Evolutionary conservation across 768 basidiomycete species (phyloP).

Genomic region (Psilocybe subaeruginosa): DNA sequence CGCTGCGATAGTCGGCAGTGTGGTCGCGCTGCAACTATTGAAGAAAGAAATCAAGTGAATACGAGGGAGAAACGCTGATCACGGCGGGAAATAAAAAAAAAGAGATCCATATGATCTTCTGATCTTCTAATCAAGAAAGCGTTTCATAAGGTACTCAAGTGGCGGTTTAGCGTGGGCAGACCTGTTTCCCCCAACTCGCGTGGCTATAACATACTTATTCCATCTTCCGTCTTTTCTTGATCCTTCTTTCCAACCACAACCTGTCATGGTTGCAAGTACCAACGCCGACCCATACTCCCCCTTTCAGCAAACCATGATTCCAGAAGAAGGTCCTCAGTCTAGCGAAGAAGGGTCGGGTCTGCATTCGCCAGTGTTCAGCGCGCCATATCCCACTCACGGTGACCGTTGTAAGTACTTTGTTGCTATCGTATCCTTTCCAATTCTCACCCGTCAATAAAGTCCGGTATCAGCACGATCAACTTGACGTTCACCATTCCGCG

Average conservation of each 20-base stretch:
- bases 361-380: constrained; percentile 69
- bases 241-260: constrained; percentile 26
- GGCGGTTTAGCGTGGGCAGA: constrained; percentile 44
- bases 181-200: constrained; percentile 43
- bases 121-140: constrained; percentile 36
- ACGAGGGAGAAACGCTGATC: constrained; percentile 6
- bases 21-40: not conserved
- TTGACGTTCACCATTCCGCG: constrained; percentile 46
- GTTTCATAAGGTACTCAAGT: constrained; percentile 32
- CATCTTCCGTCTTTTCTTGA: constrained; percentile 19
- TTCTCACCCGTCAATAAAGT: constrained; percentile 60
- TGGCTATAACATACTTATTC: constrained; percentile 39
- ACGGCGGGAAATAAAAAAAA: constrained; percentile 17
- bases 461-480: constrained; percentile 58
- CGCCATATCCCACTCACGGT: constrained; percentile 47
- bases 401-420: constrained; percentile 54
- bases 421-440: constrained; percentile 49
- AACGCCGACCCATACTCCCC: constrained; percentile 60
- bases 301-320: constrained; percentile 51
- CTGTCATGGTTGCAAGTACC: constrained; percentile 58
- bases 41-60: not conserved
- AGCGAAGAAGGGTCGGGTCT: constrained; percentile 79
- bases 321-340: constrained; percentile 70
- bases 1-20: not conserved
- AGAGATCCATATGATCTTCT: constrained; percentile 28